A percentile compares a stretch with the other conserved stretches of the same genome.
phyloP scores from a whole-genome alignment of 2,329 filamentous ascomycete species.

The Hymenoscyphus linearis region DNA sequence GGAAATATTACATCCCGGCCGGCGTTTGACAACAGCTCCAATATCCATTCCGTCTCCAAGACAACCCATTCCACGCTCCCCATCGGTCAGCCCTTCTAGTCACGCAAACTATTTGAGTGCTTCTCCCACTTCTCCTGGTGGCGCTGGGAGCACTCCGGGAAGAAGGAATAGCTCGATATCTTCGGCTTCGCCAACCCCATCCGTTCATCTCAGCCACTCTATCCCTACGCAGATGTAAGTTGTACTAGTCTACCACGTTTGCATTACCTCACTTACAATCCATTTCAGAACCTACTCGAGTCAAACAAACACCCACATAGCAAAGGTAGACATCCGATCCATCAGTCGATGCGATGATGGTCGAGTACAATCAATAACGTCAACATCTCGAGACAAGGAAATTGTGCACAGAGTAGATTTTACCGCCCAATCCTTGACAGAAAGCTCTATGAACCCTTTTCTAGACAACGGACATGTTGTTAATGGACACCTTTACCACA shows the following conservation, averaged over 20 bases:
- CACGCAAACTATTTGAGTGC: conserved; percentile 8
- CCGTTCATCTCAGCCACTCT: conserved; percentile 11
- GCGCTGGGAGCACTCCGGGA: conserved; percentile 3
- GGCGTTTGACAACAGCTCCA: conserved; percentile 7
- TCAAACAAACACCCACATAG: background rate
- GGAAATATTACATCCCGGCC: conserved; percentile 19
- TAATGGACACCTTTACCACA: conserved; percentile 6
- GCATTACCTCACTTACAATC: background rate
- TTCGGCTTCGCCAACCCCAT: conserved; percentile 11
- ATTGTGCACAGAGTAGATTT: conserved; percentile 18
- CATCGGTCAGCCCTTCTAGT: conserved; percentile 4
- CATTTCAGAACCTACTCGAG: conserved; percentile 13
- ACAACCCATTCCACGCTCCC: conserved; percentile 6
- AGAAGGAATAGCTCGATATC: conserved; percentile 14
- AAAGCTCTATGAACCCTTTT: conserved; percentile 24
- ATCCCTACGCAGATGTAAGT: conserved; percentile 15
- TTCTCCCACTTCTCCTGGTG: conserved; percentile 13
- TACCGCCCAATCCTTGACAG: conserved; percentile 3
- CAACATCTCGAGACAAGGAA: conserved; percentile 14
- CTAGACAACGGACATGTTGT: conserved; percentile 20
- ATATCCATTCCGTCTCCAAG: conserved; percentile 11
- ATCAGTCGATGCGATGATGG: conserved; percentile 14
- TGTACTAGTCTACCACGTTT: background rate
- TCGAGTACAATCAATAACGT: conserved; percentile 15
- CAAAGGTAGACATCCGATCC: conserved; percentile 13